Evolutionary conservation across 2,329 filamentous ascomycete species (phyloP).

Genomic region (Penicillium crustosum): DNA sequence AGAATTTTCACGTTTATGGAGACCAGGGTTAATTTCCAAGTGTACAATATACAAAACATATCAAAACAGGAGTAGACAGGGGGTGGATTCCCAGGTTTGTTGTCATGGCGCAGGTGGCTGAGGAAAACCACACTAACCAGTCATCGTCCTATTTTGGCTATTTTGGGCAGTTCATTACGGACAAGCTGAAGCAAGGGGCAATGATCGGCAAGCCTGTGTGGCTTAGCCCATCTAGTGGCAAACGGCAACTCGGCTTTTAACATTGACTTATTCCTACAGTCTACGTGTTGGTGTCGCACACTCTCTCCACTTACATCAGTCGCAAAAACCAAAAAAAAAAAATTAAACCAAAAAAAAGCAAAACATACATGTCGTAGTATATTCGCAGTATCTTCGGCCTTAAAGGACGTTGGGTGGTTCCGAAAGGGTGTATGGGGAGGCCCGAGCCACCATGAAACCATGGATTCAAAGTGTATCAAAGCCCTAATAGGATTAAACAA

Average conservation of each 20-base stretch:
- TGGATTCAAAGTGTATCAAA: neutral
- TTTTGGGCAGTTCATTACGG: neutral
- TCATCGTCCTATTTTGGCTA: neutral
- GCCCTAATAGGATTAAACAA: neutral
- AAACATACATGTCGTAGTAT: neutral
- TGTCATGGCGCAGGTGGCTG: conserved; percentile 8
- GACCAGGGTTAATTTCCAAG: neutral
- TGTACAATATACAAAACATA: no score
- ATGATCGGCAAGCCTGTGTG: conserved; percentile 1
- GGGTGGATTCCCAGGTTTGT: neutral
- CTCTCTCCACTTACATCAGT: neutral
- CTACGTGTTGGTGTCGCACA: neutral
- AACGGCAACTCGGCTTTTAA: conserved; percentile 1
- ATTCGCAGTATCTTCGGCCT: neutral
- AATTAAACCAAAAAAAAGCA: neutral
- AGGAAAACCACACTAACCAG: neutral
- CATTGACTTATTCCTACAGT: neutral
- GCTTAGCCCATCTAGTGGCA: conserved; percentile 3
- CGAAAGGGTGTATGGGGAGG: neutral
- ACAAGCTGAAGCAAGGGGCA: conserved; percentile 3
- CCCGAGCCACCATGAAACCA: neutral
- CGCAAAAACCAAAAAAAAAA: neutral
- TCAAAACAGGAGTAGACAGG: neutral
- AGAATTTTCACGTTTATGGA: conserved; percentile 10
- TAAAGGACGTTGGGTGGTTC: neutral